Evolutionary conservation across 441 rosid species (phyloP), one percentile per base, ranked within the genome.

Genomic region (Gossypium gossypioides): DNA sequence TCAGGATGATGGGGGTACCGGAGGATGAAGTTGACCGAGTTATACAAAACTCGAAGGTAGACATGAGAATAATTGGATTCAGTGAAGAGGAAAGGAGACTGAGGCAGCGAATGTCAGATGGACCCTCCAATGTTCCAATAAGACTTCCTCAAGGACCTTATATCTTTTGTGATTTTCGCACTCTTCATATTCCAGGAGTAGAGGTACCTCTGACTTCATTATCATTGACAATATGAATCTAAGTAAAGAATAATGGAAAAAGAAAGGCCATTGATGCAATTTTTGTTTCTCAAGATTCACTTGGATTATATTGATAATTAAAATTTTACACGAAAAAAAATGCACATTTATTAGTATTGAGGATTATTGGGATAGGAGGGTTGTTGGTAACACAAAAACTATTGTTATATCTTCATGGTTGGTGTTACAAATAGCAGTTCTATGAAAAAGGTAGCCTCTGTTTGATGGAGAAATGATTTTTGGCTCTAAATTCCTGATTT

Each of bases 1-100:
- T 95, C 57, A 87, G 91, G 84, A 92, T 95, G 98, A 85, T 95
- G 99, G 99, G 98, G 72, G 91, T 86, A 51, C 72, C 86, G 54
- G 86, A 85, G 83, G 88, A 78, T 75, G 99, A 95, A 81, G 82
- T 89, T 68, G 78, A 84, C 44, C 83, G 79, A 57, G 77, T 92
- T 77, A 73, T 79, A 50, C 81, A 86, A 82, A 78, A 76, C 75
- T 89, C 87, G 40, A 85, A 67, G 69, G 74, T 73, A 32, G 90
- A 88, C 80, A 61, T 78, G 76, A 86, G 98, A 75, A 95, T 91
- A 81, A 85, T 85, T 81, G 99, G 98, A 51, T 95, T 95, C 80
- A 91, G 84, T 69, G 98, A 92, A 78, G 98, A 92, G 73, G 99
- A 92, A 72, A 88, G 74, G 79, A 86, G 97, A 81, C 69, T 86